A percentile compares a stretch with the other conserved stretches of the same genome.
Conservation (phyloP, 352 stramenopile species). For the Globisporangium parvum region DNA sequence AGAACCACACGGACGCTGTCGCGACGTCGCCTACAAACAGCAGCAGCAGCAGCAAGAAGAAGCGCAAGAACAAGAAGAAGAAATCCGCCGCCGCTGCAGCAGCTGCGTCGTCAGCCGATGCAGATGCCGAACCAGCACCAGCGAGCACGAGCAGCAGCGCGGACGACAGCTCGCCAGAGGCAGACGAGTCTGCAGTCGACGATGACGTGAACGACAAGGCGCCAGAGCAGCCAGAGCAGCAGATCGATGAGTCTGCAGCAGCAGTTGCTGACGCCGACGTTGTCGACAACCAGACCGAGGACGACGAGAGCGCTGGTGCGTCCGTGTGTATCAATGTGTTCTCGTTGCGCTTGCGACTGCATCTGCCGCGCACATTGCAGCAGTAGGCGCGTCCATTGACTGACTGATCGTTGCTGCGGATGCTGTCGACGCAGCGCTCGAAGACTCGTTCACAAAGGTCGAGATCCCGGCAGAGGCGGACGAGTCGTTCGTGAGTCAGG, state of each 20-base stretch:
- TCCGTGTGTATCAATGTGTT: not conserved
- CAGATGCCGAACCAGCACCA: not conserved
- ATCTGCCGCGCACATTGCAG: too few relatives aligned
- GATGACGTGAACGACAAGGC: slow-evolving; percentile 7
- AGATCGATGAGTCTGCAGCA: not conserved
- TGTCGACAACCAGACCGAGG: slow-evolving; percentile 7
- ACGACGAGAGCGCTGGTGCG: slow-evolving; percentile 13
- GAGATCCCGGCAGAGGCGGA: slow-evolving; percentile 29
- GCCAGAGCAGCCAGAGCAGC: not conserved
- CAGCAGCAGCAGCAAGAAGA: slow-evolving; percentile 17
- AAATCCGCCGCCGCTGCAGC: slow-evolving; percentile 2
- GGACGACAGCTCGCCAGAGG: slow-evolving; percentile 11
- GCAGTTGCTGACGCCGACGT: not conserved
- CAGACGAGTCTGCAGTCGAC: slow-evolving; percentile 1
- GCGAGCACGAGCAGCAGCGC: not conserved
- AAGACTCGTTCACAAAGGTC: slow-evolving; percentile 29
- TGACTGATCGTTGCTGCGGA: slow-evolving; percentile 4
- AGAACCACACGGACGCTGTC: slow-evolving; percentile 6
- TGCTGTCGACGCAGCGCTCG: slow-evolving; percentile 19
- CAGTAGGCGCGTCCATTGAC: too few relatives aligned
- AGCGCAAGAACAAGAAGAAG: slow-evolving; percentile 26
- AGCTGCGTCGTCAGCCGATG: not conserved
- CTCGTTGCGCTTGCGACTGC: not conserved
- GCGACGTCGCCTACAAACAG: slow-evolving; percentile 14
- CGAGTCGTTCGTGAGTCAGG: slow-evolving; percentile 21